These are phyloP conservation scores for Nothophaeocryptopus gaeumannii DNA, from an alignment of 2,329 filamentous ascomycete genomes.

Conservation along the genomic window DNA sequence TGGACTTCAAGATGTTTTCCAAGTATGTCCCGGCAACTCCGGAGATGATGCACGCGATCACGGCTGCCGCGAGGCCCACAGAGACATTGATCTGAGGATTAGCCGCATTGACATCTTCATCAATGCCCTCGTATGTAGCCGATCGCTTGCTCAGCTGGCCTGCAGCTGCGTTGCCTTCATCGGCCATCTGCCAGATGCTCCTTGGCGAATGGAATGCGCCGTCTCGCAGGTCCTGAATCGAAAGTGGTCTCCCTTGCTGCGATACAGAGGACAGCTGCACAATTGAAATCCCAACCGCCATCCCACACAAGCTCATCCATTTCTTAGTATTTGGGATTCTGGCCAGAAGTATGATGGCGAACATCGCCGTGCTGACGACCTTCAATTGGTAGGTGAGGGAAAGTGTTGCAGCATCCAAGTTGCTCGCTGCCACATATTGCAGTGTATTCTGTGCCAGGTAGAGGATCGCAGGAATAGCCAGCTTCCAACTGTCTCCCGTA, in stretches of 20 bases:
- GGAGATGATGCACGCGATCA: constrained; percentile 75
- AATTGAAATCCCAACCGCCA: constrained; percentile 78
- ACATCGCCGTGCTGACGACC: constrained; percentile 85
- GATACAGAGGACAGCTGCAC: constrained; percentile 71
- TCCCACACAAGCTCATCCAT: constrained; percentile 75
- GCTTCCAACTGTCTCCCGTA: constrained; percentile 87
- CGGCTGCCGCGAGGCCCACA: constrained; percentile 73
- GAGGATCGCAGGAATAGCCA: constrained; percentile 81
- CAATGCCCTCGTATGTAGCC: constrained; percentile 86
- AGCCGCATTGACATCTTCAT: constrained; percentile 56
- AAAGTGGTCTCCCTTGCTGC: constrained; percentile 52
- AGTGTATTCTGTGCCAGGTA: constrained; percentile 93
- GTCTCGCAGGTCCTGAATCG: constrained; percentile 61
- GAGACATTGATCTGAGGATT: constrained; percentile 68
- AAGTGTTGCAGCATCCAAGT: constrained; percentile 88
- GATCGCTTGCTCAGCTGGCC: constrained; percentile 64
- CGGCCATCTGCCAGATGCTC: constrained; percentile 72
- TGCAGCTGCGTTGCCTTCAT: constrained; percentile 54
- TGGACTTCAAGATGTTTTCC: constrained; percentile 86
- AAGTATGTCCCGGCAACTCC: constrained; percentile 84
- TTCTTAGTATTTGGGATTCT: constrained; percentile 67
- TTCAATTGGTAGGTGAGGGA: constrained; percentile 93
- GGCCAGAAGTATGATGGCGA: constrained; percentile 75
- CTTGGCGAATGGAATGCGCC: constrained; percentile 68
- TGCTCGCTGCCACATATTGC: constrained; percentile 87